These are phyloP conservation scores for Colletotrichum chrysophilum DNA, from an alignment of 2,329 filamentous ascomycete genomes.

Conservation along the genomic window DNA sequence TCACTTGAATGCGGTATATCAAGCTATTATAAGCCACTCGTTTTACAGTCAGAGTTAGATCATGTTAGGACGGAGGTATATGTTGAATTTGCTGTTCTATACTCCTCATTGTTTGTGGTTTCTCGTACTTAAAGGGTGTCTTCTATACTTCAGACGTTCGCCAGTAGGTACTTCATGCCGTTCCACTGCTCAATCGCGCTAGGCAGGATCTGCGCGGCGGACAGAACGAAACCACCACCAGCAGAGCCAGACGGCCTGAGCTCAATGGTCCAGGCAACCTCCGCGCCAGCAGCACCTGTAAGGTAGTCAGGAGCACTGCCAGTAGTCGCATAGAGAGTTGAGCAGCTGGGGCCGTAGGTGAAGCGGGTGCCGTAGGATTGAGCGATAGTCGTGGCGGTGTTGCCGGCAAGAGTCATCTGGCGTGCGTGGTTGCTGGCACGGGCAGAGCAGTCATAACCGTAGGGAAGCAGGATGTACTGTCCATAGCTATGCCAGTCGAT, in stretches of 20 bases:
- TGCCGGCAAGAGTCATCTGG: constrained; percentile 41
- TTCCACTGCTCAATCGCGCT: constrained; percentile 41
- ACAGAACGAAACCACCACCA: constrained; percentile 42
- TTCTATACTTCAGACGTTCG: constrained; percentile 16
- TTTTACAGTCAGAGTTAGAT: too few species aligned
- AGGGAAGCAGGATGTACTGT: constrained; percentile 48
- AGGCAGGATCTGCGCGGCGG: constrained; percentile 39
- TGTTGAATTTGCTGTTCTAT: too few species aligned
- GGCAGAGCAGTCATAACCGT: constrained; percentile 48
- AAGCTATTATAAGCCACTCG: too few species aligned
- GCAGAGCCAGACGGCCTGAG: constrained; percentile 33
- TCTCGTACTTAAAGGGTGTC: too few species aligned
- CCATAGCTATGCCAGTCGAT: constrained; percentile 55
- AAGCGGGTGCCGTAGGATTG: constrained; percentile 37
- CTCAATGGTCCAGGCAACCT: constrained; percentile 46
- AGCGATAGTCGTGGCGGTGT: constrained; percentile 33
- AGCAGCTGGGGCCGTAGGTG: constrained; percentile 41
- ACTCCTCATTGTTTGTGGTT: too few species aligned
- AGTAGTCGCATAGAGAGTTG: constrained; percentile 41
- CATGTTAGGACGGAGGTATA: too few species aligned
- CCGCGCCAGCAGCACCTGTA: constrained; percentile 28
- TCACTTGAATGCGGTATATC: too few species aligned
- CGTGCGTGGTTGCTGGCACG: constrained; percentile 42
- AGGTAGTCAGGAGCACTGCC: constrained; percentile 34
- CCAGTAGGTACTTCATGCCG: constrained; percentile 37